Evolutionary conservation across 2,329 filamentous ascomycete species (phyloP).

Genomic region (Huntiella omanensis): DNA sequence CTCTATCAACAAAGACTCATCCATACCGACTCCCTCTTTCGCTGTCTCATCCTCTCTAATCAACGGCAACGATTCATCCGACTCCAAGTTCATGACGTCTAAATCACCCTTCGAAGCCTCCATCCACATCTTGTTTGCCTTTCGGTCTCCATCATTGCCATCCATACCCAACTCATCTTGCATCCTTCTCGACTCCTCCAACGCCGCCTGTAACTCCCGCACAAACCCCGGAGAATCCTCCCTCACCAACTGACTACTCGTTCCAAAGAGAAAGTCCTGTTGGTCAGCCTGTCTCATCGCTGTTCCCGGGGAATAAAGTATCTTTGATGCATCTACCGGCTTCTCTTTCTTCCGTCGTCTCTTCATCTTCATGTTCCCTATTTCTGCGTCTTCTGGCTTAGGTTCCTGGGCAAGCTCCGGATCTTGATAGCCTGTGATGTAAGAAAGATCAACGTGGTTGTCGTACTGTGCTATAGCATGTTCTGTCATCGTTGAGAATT

Average conservation of each 20-base stretch:
- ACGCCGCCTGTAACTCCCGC: constrained; percentile 41
- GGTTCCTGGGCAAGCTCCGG: constrained; percentile 7
- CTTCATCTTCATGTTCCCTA: constrained; percentile 11
- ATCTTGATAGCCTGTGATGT: constrained; percentile 9
- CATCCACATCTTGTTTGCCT: constrained; percentile 36
- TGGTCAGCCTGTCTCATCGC: constrained; percentile 45
- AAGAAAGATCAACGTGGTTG: constrained; percentile 9
- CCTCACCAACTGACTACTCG: constrained; percentile 60
- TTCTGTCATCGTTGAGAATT: constrained; percentile 9
- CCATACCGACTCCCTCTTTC: too few relatives aligned
- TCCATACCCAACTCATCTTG: constrained; percentile 5
- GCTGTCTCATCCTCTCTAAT: too few relatives aligned
- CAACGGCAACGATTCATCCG: too few relatives aligned
- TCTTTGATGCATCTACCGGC: constrained; percentile 13
- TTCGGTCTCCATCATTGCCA: not conserved
- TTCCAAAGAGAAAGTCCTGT: constrained; percentile 71
- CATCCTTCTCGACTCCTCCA: constrained; percentile 35
- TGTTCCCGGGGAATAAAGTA: constrained; percentile 48
- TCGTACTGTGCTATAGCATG: constrained; percentile 10
- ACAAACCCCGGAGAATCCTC: constrained; percentile 53
- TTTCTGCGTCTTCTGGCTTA: constrained; percentile 11
- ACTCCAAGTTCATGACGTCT: too few relatives aligned
- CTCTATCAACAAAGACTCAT: too few relatives aligned
- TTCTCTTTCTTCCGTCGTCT: constrained; percentile 20
- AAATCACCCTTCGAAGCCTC: constrained; percentile 30